These are phyloP conservation scores for Microcyclospora pomicola DNA, from an alignment of 2,329 filamentous ascomycete species.

Conservation along the genomic window DNA sequence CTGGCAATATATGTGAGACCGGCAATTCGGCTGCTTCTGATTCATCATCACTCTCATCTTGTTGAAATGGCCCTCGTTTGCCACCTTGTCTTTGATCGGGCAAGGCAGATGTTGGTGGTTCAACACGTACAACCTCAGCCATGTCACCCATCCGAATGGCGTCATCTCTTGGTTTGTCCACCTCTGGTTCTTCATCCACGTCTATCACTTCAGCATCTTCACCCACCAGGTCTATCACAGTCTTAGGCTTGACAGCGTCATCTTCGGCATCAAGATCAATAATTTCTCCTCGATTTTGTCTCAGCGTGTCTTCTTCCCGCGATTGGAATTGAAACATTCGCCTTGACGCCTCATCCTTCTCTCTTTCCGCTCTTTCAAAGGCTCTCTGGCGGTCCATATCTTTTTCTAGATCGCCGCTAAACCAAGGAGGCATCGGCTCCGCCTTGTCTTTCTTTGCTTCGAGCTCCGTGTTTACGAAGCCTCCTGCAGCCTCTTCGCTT, in stretches of 20 bases:
- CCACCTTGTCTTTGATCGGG: neutral
- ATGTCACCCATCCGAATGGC: constrained; percentile 27
- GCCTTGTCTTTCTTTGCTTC: constrained; percentile 28
- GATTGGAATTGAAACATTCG: constrained; percentile 46
- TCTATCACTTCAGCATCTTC: neutral
- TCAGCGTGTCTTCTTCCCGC: constrained; percentile 40
- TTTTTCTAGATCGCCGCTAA: constrained; percentile 41
- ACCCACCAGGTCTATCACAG: neutral
- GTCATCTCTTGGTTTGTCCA: constrained; percentile 4
- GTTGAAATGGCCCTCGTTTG: constrained; percentile 1
- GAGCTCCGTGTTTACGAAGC: constrained; percentile 45
- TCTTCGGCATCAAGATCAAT: constrained; percentile 34
- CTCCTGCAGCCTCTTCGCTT: constrained; percentile 45
- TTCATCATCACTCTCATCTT: constrained; percentile 5
- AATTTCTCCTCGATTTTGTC: constrained; percentile 38
- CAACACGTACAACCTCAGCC: constrained; percentile 29
- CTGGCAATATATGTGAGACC: no score
- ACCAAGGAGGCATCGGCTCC: constrained; percentile 63
- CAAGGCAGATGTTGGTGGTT: constrained; percentile 23
- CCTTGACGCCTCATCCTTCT: constrained; percentile 44
- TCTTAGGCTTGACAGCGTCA: constrained; percentile 1
- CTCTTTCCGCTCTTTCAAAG: constrained; percentile 33
- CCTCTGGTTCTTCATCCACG: constrained; percentile 4
- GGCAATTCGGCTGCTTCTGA: neutral
- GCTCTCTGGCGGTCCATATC: constrained; percentile 42